phyloP scores from a whole-genome alignment of 1,284 basidiomycete genomes.

The Ceratobasidium sp. region DNA sequence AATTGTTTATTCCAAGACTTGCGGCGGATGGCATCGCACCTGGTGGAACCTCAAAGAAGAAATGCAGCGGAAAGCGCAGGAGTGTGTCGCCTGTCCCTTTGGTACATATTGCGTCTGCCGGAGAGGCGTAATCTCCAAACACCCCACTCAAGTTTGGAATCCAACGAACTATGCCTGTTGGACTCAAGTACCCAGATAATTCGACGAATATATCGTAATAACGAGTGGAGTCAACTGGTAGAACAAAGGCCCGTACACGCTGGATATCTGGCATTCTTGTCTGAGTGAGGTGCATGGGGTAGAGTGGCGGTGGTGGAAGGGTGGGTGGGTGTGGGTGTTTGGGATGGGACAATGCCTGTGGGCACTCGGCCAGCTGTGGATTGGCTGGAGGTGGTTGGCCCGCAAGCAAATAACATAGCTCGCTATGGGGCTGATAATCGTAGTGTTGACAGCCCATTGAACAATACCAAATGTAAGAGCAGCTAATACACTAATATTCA shows the following conservation, averaged over 20 bases:
- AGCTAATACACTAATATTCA: background rate
- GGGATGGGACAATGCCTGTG: background rate
- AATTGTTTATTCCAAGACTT: background rate
- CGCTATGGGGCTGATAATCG: background rate
- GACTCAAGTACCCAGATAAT: background rate
- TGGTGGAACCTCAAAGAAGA: constrained; percentile 18
- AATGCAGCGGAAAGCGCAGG: constrained; percentile 14
- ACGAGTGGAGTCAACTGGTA: background rate
- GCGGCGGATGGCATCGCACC: background rate
- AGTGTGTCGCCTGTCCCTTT: background rate
- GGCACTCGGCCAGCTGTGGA: background rate
- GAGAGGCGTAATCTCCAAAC: background rate
- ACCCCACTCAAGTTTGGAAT: background rate
- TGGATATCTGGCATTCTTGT: background rate
- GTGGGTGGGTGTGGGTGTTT: background rate
- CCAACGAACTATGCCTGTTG: constrained; percentile 14
- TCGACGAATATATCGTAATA: background rate
- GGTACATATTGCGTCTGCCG: background rate
- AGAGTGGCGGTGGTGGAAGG: background rate
- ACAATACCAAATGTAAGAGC: constrained; percentile 26
- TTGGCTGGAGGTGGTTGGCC: background rate
- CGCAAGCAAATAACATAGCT: constrained; percentile 11
- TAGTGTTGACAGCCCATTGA: constrained; percentile 1
- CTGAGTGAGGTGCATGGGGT: background rate
- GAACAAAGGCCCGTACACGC: background rate